A percentile compares a stretch with the other conserved stretches of the same genome.
Evolutionary conservation across 306 rosid species (phyloP).

Genomic region (Dryas alaskensis): DNA sequence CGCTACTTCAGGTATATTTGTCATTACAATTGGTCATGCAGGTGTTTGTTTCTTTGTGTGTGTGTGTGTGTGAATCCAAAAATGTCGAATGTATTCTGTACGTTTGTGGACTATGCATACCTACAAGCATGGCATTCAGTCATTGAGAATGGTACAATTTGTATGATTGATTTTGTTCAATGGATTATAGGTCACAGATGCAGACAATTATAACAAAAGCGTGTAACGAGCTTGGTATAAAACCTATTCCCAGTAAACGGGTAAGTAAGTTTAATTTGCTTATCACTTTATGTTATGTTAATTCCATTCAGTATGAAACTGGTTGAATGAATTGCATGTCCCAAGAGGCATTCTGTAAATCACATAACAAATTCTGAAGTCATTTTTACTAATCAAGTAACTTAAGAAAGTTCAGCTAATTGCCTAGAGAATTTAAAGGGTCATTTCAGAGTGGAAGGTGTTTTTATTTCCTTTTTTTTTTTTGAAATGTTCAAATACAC

Average conservation of each 20-base stretch:
- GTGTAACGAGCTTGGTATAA: conserved; percentile 78
- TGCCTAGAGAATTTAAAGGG: neutral
- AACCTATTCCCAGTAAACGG: conserved; percentile 87
- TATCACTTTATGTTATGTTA: neutral
- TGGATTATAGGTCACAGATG: conserved; percentile 89
- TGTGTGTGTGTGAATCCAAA: too few relatives aligned
- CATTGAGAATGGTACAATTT: neutral
- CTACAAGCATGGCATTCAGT: neutral
- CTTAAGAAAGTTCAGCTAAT: conserved; percentile 4
- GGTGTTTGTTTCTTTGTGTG: neutral
- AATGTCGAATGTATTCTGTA: neutral
- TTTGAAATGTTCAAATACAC: neutral
- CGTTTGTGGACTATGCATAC: neutral
- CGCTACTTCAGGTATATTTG: conserved; percentile 76
- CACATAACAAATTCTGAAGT: too few relatives aligned
- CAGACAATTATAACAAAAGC: conserved; percentile 94
- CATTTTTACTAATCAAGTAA: neutral
- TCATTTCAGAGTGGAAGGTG: neutral
- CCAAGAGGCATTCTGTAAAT: neutral
- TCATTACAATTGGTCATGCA: too few relatives aligned
- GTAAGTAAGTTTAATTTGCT: conserved; percentile 43
- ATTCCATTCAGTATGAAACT: neutral
- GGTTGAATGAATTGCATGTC: neutral
- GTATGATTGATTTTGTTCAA: conserved; percentile 6
- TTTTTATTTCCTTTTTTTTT: too few relatives aligned